These are phyloP conservation scores for Amaranthus tricolor DNA, from an alignment of 179 eudicot genomes.

Conservation along the genomic window DNA sequence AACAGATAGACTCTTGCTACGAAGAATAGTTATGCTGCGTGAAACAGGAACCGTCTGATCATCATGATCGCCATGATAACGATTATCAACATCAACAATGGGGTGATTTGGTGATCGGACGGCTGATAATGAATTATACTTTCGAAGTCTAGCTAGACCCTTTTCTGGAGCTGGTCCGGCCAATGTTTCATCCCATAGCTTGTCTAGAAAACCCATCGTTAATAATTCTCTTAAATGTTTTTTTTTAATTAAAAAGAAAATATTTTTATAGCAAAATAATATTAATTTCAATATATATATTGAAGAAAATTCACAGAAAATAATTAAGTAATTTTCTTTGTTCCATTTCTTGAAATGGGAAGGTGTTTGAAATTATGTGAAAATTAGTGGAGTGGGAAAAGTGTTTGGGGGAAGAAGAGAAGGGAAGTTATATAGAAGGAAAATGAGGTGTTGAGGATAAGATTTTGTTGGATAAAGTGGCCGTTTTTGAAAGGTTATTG, in stretches of 20 bases:
- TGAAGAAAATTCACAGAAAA: not conserved
- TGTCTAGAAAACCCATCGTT: slow-evolving; percentile 23
- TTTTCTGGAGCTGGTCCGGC: slow-evolving; percentile 30
- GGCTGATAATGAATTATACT: slow-evolving; percentile 29
- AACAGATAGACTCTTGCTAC: slow-evolving; percentile 19
- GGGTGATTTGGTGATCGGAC: slow-evolving; percentile 22
- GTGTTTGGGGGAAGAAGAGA: slow-evolving; percentile 8
- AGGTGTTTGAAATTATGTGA: not conserved
- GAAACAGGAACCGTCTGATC: slow-evolving; percentile 22
- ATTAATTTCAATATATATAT: not conserved
- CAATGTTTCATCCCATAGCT: slow-evolving; percentile 30
- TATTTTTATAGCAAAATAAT: not conserved
- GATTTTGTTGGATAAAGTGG: slow-evolving; percentile 15
- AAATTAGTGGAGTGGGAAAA: not conserved
- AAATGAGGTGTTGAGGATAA: slow-evolving; percentile 15
- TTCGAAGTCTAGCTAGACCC: slow-evolving; percentile 20
- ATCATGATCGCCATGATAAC: slow-evolving; percentile 7
- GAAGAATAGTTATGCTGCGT: slow-evolving; percentile 19
- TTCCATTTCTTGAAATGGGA: not conserved
- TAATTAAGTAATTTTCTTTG: not conserved
- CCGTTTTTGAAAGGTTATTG: slow-evolving; percentile 12
- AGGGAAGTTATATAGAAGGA: slow-evolving; percentile 15
- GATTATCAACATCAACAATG: slow-evolving; percentile 1
- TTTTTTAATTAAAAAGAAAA: not conserved
- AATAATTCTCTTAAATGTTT: too few species aligned